phyloP scores from a whole-genome alignment of 371 early-diverging fungal genomes.

The Sporodiniella umbellata region DNA sequence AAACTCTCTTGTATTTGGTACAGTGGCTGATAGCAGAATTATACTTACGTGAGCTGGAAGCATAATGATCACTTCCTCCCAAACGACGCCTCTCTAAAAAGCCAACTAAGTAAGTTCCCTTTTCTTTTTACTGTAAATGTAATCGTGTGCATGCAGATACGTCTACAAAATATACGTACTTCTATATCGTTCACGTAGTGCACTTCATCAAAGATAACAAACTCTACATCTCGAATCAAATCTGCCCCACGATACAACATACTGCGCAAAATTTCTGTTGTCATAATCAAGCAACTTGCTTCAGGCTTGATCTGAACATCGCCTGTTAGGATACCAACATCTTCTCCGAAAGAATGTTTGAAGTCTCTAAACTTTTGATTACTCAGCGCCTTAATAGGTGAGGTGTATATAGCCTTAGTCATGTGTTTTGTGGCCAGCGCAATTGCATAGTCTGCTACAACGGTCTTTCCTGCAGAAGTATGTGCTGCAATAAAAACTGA shows the following conservation, averaged over 20 bases:
- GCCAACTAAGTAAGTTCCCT: background rate
- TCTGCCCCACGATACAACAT: conserved; percentile 98
- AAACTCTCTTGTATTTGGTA: conserved; percentile 99
- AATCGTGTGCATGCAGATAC: no score
- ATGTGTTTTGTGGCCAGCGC: conserved; percentile 91
- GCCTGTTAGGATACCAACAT: conserved; percentile 98
- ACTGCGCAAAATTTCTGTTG: conserved; percentile 98
- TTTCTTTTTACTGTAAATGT: background rate
- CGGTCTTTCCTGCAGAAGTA: conserved; percentile 99
- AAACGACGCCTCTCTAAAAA: conserved; percentile 94
- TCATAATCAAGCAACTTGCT: conserved; percentile 98
- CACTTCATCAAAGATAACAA: conserved; percentile 99
- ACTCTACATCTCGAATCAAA: conserved; percentile 96
- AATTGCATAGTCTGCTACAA: conserved; percentile 99
- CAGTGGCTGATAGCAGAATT: conserved; percentile 97
- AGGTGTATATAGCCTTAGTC: conserved; percentile 98
- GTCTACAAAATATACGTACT: conserved; percentile 26
- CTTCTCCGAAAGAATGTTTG: conserved; percentile 82
- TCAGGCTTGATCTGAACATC: conserved; percentile 98
- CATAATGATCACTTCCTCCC: conserved; percentile 99
- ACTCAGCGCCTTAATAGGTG: conserved; percentile 98
- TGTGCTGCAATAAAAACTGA: conserved; percentile 99
- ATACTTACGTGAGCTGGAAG: conserved; percentile 92
- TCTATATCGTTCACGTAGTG: conserved; percentile 99
- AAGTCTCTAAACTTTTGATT: conserved; percentile 99